These are phyloP conservation scores for Fusarium mangiferae DNA, from an alignment of 2,329 filamentous ascomycete species.

Conservation along the genomic window DNA sequence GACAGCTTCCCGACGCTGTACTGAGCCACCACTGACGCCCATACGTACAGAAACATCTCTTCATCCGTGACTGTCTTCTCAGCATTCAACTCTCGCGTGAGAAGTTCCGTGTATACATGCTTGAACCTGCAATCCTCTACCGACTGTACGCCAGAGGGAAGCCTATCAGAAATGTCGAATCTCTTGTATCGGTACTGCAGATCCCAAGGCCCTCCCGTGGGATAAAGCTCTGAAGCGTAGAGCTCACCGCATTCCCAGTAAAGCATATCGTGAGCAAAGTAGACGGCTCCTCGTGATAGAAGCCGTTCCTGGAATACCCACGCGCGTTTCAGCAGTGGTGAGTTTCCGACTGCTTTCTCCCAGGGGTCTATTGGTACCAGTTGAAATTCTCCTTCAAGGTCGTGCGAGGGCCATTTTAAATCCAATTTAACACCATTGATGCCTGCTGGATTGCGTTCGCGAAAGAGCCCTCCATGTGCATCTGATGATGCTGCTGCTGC, in stretches of 20 bases:
- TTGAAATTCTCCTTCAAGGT: not conserved
- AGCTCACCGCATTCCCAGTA: constrained; percentile 6
- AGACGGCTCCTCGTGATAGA: not conserved
- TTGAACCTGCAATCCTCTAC: not conserved
- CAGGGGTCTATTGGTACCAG: not conserved
- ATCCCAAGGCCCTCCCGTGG: not conserved
- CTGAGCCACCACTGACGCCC: constrained; percentile 2
- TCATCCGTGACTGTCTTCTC: not conserved
- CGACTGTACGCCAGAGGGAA: not conserved
- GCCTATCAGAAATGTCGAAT: not conserved
- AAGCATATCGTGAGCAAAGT: constrained; percentile 1
- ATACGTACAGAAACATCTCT: constrained; percentile 12
- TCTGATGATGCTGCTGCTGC: not conserved
- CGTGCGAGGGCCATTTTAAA: not conserved
- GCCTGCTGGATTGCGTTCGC: not conserved
- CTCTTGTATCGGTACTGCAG: not conserved
- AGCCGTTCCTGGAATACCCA: constrained; percentile 12
- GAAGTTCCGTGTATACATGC: not conserved
- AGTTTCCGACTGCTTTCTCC: not conserved
- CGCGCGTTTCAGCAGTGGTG: not conserved
- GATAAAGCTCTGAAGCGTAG: not conserved
- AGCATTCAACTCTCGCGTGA: not conserved
- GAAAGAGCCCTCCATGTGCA: not conserved
- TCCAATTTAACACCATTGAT: not conserved
- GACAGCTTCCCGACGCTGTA: not conserved